These are phyloP conservation scores for Incumbomyces lentus DNA, from an alignment of 2,329 filamentous ascomycete species.

Conservation along the genomic window DNA sequence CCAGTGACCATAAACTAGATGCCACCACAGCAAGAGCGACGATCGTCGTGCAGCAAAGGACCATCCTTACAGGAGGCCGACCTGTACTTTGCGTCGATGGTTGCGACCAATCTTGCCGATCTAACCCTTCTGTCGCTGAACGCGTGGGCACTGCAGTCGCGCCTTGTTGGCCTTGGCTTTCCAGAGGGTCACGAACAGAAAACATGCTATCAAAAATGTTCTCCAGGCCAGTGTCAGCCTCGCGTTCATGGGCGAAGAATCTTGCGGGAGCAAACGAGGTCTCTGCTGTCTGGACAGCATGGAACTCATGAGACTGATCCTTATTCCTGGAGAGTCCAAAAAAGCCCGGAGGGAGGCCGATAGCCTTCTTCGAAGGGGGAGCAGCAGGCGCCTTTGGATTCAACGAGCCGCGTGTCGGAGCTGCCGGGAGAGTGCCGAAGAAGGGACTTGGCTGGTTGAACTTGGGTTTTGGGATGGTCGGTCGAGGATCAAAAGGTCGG, in stretches of 20 bases:
- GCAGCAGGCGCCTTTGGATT: conserved; percentile 26
- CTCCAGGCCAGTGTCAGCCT: conserved; percentile 37
- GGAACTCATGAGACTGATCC: conserved; percentile 16
- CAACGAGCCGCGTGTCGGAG: conserved; percentile 32
- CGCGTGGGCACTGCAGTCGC: neutral
- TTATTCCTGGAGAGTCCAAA: conserved; percentile 23
- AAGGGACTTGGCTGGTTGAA: conserved; percentile 32
- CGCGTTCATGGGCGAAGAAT: conserved; percentile 36
- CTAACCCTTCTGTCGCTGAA: neutral
- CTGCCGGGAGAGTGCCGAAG: conserved; percentile 32
- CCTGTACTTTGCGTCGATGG: neutral
- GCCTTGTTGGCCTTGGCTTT: neutral
- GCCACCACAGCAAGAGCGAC: conserved; percentile 1
- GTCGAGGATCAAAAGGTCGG: conserved; percentile 13
- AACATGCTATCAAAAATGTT: conserved; percentile 37
- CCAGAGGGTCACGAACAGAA: conserved; percentile 23
- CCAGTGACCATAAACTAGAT: neutral
- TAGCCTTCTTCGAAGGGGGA: conserved; percentile 13
- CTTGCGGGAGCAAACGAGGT: conserved; percentile 33
- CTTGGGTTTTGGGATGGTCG: conserved; percentile 22
- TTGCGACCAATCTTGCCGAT: neutral
- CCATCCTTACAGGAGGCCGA: conserved; percentile 1
- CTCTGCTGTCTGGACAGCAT: conserved; percentile 14
- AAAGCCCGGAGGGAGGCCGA: conserved; percentile 24
- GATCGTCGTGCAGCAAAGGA: conserved; percentile 8